Base-by-base conservation (phyloP, 2,329 filamentous ascomycete species). In the Neonectria neomacrospora region DNA sequence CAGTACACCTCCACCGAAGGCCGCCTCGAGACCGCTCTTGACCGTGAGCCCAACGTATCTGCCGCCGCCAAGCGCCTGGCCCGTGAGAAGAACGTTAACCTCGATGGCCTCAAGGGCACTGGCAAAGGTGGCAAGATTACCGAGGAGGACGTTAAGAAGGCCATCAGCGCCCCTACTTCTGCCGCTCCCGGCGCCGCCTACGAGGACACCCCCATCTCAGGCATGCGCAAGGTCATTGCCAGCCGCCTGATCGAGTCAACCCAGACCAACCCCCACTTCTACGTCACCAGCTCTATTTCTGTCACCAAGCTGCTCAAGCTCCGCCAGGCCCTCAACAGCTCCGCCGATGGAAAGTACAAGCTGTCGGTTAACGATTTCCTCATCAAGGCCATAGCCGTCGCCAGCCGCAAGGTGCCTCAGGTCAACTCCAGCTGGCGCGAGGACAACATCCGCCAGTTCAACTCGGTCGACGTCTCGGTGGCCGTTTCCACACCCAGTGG, bases 281-380 rank as follows among this genome's bases (percentile, higher is more conserved):
- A 95, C 79, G 95, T 99, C 75, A 93, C 93, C 74, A 91, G 93
- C 75, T 89, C 89, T 73, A 88, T 99, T 77, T 98, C 95, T 62
- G 96, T 99, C 69, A 88, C 86, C 80, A 98, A 98, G 88, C 92
- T 99, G 52, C 85, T 97, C 76, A 98, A 97, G 86, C 94, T 99
- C 74, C 94, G 96, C 76, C 88, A 93, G 82, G 94, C 95, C 63
- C 89, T 99, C 71, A 99, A 99, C 84, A 88, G 89, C 77, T 90
- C 92, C 12, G 85, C 93, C 51, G 91, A 97, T 67, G 96, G 95
- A 82, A 90, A 94, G 81, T 99, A 97, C 89, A 99, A 97, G 89
- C 92, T 99, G 63, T 97, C 94, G n/a, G 93, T 99, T 82, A 99
- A 99, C 83, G 96, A 99, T 83, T 97, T 99, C 87, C 86, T 99